Evolutionary conservation across 2,329 filamentous ascomycete species (phyloP).

Genomic region (Colletotrichum kahawae): DNA sequence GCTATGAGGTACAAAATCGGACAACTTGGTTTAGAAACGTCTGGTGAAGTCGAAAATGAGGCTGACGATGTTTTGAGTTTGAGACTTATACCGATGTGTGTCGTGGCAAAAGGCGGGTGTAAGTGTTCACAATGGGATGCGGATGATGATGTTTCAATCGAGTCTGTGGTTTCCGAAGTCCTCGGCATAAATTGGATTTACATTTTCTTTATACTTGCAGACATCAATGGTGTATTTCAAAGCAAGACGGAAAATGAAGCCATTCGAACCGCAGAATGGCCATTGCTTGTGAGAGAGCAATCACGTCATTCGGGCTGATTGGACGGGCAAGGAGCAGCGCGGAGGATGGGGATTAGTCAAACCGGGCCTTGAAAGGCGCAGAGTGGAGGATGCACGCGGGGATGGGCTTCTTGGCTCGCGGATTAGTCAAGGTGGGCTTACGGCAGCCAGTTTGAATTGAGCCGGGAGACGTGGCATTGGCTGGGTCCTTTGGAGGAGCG

Average conservation of each 20-base stretch:
- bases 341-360: conserved; percentile 11
- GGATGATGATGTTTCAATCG: neutral
- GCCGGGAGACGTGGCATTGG: neutral
- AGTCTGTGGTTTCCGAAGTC: neutral
- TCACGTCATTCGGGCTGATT: conserved; percentile 17
- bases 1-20: neutral
- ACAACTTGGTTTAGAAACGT: neutral
- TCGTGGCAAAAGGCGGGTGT: neutral
- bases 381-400: neutral
- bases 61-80: neutral
- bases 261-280: neutral
- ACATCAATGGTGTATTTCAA: conserved; percentile 8
- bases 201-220: neutral
- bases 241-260: conserved; percentile 10
- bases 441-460: neutral
- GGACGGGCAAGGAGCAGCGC: neutral
- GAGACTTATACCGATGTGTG: neutral
- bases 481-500: neutral
- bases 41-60: neutral
- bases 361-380: neutral
- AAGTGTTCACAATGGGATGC: neutral
- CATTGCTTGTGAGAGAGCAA: conserved; percentile 3
- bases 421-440: conserved; percentile 11
- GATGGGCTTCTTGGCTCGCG: neutral
- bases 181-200: neutral